phyloP scores from a whole-genome alignment of 2,329 filamentous ascomycete species.

The Macrophomina pseudophaseolina region DNA sequence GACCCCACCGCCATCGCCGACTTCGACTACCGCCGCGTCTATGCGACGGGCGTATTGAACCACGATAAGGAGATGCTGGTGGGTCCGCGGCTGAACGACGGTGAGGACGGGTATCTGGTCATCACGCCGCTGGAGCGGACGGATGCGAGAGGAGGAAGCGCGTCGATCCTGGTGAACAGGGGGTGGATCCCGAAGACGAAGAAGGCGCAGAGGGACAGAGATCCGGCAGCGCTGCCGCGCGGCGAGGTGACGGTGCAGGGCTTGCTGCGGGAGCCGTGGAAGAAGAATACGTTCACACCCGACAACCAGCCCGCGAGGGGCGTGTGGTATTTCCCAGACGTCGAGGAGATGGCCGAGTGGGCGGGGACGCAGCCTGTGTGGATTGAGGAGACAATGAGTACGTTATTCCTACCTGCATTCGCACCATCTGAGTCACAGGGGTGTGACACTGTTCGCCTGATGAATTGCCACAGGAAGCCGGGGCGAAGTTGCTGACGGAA shows the following conservation, averaged over 20 bases:
- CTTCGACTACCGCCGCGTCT: constrained; percentile 89
- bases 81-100: constrained; percentile 86
- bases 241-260: constrained; percentile 83
- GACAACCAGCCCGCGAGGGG: constrained; percentile 81
- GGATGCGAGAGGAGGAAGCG: constrained; percentile 48
- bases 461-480: too few relatives aligned
- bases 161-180: constrained; percentile 77
- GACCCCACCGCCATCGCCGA: constrained; percentile 82
- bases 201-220: constrained; percentile 65
- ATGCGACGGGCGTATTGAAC: constrained; percentile 72
- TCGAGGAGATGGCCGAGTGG: constrained; percentile 84
- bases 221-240: constrained; percentile 65
- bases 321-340: constrained; percentile 95
- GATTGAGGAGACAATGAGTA: constrained; percentile 96
- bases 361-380: constrained; percentile 86
- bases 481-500: constrained; percentile 4
- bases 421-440: too few relatives aligned
- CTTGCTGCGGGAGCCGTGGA: constrained; percentile 84
- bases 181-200: constrained; percentile 89
- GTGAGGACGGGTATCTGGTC: constrained; percentile 88
- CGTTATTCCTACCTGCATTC: constrained; percentile 29
- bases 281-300: constrained; percentile 98
- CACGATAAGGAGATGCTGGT: constrained; percentile 98
- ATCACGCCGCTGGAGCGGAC: constrained; percentile 85
- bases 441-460: too few relatives aligned